A percentile compares a stretch with the other conserved stretches of the same genome.
Evolutionary conservation across 1,139 yeast genomes (phyloP).

Genomic region (Scheffersomyces quercinus): DNA sequence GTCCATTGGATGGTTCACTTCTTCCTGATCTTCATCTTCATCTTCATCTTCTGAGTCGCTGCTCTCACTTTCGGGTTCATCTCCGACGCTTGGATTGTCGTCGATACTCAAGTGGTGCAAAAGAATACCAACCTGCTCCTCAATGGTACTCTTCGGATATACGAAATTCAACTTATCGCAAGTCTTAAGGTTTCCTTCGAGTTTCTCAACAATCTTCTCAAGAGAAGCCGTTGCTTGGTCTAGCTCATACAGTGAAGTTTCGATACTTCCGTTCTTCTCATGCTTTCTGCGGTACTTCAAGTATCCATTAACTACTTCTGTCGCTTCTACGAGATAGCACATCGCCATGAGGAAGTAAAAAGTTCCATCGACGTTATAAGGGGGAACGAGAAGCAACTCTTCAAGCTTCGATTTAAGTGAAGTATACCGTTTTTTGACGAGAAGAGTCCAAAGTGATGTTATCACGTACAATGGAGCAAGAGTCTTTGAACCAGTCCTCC

Average conservation of each 20-base stretch:
- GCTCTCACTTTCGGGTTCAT: conserved; percentile 1
- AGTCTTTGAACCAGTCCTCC: conserved; percentile 39
- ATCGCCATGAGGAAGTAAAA: conserved; percentile 35
- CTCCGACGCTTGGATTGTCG: not conserved
- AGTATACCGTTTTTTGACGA: conserved; percentile 26
- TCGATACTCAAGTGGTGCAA: not conserved
- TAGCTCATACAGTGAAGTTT: conserved; percentile 3
- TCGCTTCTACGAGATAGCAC: conserved; percentile 24
- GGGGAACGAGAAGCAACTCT: conserved; percentile 45
- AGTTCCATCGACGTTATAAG: conserved; percentile 46
- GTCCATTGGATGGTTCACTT: too few relatives aligned
- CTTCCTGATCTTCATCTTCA: conserved; percentile 10
- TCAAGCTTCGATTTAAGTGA: conserved; percentile 32
- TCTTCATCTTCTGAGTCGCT: conserved; percentile 5
- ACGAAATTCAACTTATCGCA: conserved; percentile 32
- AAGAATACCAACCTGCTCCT: conserved; percentile 10
- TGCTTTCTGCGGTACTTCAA: not conserved
- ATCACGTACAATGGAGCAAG: conserved; percentile 41
- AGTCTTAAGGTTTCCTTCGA: conserved; percentile 23
- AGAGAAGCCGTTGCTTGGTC: conserved; percentile 5
- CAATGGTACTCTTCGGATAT: conserved; percentile 26
- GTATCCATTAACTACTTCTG: conserved; percentile 11
- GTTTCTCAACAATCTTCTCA: conserved; percentile 15
- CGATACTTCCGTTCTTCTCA: not conserved
- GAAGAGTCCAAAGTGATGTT: conserved; percentile 36